Base-by-base conservation (phyloP, 306 rosid species). In the Macrotyloma uniflorum region DNA sequence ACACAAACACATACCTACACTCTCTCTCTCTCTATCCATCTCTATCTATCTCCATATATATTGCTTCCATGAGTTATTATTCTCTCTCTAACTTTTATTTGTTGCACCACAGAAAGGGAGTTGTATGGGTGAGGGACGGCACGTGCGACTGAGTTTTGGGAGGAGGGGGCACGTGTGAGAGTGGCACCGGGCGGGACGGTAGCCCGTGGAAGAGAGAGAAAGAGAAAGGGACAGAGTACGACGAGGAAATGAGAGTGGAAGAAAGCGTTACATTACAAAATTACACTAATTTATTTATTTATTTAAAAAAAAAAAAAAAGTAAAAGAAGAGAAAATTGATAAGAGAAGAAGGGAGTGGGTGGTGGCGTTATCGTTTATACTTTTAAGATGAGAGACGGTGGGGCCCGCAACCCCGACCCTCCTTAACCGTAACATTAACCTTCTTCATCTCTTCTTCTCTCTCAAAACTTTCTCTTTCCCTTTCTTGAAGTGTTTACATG, bases 81-180 rank as follows among this genome's bases (percentile, higher is more conserved):
- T 61, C 91, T 91, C 93, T 87, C 87, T 87, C 90, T 74, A 84
- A 78, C 89, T 87, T 92, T 87, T 75, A 89, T 82, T 86, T 85
- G 98, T 93, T 93, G 98, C 97, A 93, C 96, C 96, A 86, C 79
- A 80, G 85, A 81, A 84, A 83, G 75, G 79, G 79, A 73, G 70
- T 80, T 78, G 85, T 80, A 83, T 88, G 90, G 87, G 95, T 40
- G 88, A 73, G 49, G 54, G 74, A 11, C 64, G 61, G 80, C 88
- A 83, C 89, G 90, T 85, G 87, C 69, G 90, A 61, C 30, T 4
- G 68, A 33, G 78, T 23, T 16, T 65, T 11, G 32, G 47, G 51
- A 18, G 79, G 54, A 68, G 30, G 53, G 12, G 47, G 76, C 83
- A 80, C 87, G 87, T 80, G 91, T 20, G 43, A 53, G 71, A 4